Evolutionary conservation across 495 filamentous ascomycete genomes (phyloP), one percentile per base, ranked within the genome.

Genomic region (Podospora appendiculata): DNA sequence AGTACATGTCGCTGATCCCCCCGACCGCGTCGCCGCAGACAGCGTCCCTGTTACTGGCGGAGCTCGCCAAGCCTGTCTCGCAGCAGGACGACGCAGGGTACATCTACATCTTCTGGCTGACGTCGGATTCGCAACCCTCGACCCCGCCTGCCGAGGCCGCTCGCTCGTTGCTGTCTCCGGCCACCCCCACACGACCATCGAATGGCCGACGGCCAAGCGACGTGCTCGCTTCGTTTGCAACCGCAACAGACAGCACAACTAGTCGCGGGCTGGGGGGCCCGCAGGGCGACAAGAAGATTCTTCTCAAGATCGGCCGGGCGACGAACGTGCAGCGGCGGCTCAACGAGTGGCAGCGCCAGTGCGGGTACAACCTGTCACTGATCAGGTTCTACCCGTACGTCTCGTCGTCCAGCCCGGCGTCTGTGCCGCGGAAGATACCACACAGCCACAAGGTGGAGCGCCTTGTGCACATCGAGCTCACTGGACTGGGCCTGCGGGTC

Each of bases 101-200:
- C 64, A 97, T 97, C 58, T 98, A 98, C 75, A 93, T 98, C 59
- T 98, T 96, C 78, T 95, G 90, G 90, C 74, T 96, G 5, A 85
- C 79, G 5, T 79, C 79, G 39, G 79, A 78, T 49, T 76, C 66
- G n/a, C 64, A 70, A 45, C 68, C 69, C 4, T 56, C 70, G 7
- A 70, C 75, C 1, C 77, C 81, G 12, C 76, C 82, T 0, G 68
- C 68, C 6, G 79, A 84, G 32, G 75, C 78, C 19, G 86, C 82
- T 3, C 74, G 73, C 6, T 78, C 78, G 7, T 75, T 87, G 8
- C 76, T 88, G 12, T 56, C 70, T 0, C 73, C 75, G 12, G 47
- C 72, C 33, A 57, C 70, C 8, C 50, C 69, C 19, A 51, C 64
- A 18, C 61, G 71, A 18, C 62, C 68, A 17, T 57, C 68, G n/a